Evolutionary conservation across 352 stramenopile species (phyloP), one percentile per base, ranked within the genome.

Genomic region (Halophytophthora polymorphica): DNA sequence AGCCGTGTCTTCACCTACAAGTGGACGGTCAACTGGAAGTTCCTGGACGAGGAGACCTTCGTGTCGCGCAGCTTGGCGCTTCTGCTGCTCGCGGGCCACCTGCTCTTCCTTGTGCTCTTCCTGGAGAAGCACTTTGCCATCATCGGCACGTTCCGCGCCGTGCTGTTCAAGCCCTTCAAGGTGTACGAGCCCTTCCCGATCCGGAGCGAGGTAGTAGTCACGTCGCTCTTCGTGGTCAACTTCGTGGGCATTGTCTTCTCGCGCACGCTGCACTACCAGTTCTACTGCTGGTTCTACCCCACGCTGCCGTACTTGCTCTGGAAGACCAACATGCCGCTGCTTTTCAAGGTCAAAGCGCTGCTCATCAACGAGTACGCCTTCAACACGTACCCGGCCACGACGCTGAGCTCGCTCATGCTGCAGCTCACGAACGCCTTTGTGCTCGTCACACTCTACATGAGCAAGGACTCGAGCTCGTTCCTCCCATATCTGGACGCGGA

Each of bases 11-110:
- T 99, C 65, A 97, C 93, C 54, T 98, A 95, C 79, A 93, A 98
- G 73, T 99, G 97, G 97, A 99, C 97, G 13, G 97, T 99, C 25
- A 99, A 99, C 83, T 99, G 92, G 80, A 97, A 97, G 52, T 96
- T 92, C 50, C 48, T 96, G 12, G 56, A 79, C 6, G 83, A 93
- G 64, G 79, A 89, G 7, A 64, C 73, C 3, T 93, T 93, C 43
- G 69, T 90, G 15, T 90, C 77, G 10, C 83, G 83, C 45, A 45
- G 64, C 48, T 78, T 89, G 25, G 83, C 83, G 18, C 53, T 90
- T 10, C 47, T 68, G 2, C 62, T 93, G 41, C 64, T 93, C 6
- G 34, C 57, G 11, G 52, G 70, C 14, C 84, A 95, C 58, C 3
- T 90, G 12, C 50, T 89, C 25, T 88, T 92, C 51, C 70, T 94